A percentile compares a stretch with the other conserved stretches of the same genome.
These are phyloP conservation scores for Phaeosphaeria sp. DNA, from an alignment of 2,329 filamentous ascomycete genomes.

Conservation along the genomic window DNA sequence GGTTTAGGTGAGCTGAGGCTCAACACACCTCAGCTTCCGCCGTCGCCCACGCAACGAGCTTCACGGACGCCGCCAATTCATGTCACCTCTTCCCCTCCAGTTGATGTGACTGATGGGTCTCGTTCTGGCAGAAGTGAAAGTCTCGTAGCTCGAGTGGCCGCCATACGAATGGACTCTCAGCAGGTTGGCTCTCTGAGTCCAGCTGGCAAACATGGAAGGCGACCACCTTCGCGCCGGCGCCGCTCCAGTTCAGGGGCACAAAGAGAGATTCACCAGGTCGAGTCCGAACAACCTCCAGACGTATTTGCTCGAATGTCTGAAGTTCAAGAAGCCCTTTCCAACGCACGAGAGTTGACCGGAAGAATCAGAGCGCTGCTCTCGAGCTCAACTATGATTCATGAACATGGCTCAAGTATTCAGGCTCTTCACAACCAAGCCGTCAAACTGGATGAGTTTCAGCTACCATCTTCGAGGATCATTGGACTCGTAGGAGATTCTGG, in stretches of 20 bases:
- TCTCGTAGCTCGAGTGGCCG: neutral
- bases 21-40: constrained; percentile 2
- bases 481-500: constrained; percentile 60
- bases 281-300: constrained; percentile 24
- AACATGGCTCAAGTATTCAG: constrained; percentile 51
- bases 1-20: constrained; percentile 8
- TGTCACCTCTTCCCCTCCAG: constrained; percentile 9
- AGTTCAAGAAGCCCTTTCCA: constrained; percentile 19
- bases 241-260: constrained; percentile 21
- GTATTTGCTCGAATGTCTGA: constrained; percentile 7
- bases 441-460: constrained; percentile 47
- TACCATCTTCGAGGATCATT: constrained; percentile 51
- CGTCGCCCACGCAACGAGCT: neutral
- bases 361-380: constrained; percentile 43
- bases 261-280: constrained; percentile 14
- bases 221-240: constrained; percentile 20
- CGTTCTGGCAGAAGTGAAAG: neutral
- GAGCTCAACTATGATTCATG: constrained; percentile 44
- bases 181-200: neutral
- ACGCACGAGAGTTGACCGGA: constrained; percentile 44
- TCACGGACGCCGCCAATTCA: constrained; percentile 15
- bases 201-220: neutral
- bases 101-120: constrained; percentile 1
- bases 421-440: constrained; percentile 44
- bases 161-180: neutral